Evolutionary conservation across 202 grass and related monocot species (phyloP), one percentile per base, ranked within the genome.

Genomic region (Cymbopogon flexuosus): DNA sequence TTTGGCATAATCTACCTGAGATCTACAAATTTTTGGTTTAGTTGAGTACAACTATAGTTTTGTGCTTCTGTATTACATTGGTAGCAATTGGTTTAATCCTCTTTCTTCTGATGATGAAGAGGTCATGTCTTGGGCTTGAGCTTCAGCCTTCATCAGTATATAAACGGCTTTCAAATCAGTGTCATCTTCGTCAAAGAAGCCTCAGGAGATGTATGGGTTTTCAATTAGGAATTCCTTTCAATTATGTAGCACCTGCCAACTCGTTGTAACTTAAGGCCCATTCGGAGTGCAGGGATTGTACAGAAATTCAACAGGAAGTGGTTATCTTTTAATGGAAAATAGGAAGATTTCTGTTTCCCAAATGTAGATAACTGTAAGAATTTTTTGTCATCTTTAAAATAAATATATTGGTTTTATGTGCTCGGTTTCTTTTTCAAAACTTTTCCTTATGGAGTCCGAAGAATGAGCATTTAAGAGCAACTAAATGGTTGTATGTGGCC

Each of bases 1-100:
- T 65, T 3, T 77, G 64, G 72, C 66, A 34, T 31, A 36, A 29
- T 63, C 35, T 70, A 88, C 11, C 47, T 27, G 37, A 76, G 9
- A 58, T 57, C 39, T 18, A 10, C 34, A 80, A 27, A 3, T 67
- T 79, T 2, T 49, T 0, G 5, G 5, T 51, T 51, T 51, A 51
- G 15, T 51, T 16, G 46, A 33, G 31, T 51, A 18, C 15, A 5
- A 18, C 46, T 18, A 51, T 51, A 51, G 5, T 51, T 51, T 15
- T 62, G 24, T 70, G 14, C 79, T 76, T 72, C 63, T 70, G 4
- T 10, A 16, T 65, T 68, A 4, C 24, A 37, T 54, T 67, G 42
- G 63, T 58, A 46, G 30, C 30, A 51, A 65, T 18, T 16, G 2
- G 3, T 19, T 82, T 65, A 43, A 5, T n/a, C 0, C 2, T 40